These are phyloP conservation scores for Starmerella etchellsii DNA, from an alignment of 805 yeast genomes.

Conservation along the genomic window DNA sequence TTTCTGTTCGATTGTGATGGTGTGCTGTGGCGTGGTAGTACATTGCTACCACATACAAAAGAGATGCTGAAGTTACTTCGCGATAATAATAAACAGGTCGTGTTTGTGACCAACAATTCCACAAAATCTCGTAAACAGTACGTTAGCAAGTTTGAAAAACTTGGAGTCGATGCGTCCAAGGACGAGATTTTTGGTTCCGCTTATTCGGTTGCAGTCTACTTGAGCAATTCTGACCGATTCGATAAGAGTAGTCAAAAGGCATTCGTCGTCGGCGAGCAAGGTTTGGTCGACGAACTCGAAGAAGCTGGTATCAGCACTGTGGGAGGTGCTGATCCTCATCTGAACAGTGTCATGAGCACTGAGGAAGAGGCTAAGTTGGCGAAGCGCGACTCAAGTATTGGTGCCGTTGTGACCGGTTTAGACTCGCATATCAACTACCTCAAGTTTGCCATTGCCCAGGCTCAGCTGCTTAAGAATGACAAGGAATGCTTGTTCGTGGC, in stretches of 20 bases:
- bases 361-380: slow-evolving; percentile 30
- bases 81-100: slow-evolving; percentile 45
- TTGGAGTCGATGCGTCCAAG: slow-evolving; percentile 33
- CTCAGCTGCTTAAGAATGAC: slow-evolving; percentile 45
- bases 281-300: slow-evolving; percentile 66
- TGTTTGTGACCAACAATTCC: slow-evolving; percentile 92
- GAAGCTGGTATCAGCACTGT: slow-evolving; percentile 61
- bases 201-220: slow-evolving; percentile 79
- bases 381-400: slow-evolving; percentile 55
- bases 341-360: slow-evolving; percentile 41
- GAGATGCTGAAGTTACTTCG: slow-evolving; percentile 62
- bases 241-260: slow-evolving; percentile 59
- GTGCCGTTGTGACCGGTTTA: slow-evolving; percentile 82
- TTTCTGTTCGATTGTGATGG: slow-evolving; percentile 96
- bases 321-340: slow-evolving; percentile 70
- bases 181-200: slow-evolving; percentile 84
- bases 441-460: slow-evolving; percentile 68
- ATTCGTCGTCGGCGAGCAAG: slow-evolving; percentile 81
- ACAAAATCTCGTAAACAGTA: slow-evolving; percentile 77
- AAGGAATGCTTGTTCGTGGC: slow-evolving; percentile 67
- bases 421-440: slow-evolving; percentile 67
- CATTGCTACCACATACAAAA: slow-evolving; percentile 58
- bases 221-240: slow-evolving; percentile 60
- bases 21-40: slow-evolving; percentile 85
- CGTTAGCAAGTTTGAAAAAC: slow-evolving; percentile 57